Percentiles rank a stretch among this genome's conserved stretches.
Conservation (phyloP, 345 rosid species). For the Angophora floribunda region DNA sequence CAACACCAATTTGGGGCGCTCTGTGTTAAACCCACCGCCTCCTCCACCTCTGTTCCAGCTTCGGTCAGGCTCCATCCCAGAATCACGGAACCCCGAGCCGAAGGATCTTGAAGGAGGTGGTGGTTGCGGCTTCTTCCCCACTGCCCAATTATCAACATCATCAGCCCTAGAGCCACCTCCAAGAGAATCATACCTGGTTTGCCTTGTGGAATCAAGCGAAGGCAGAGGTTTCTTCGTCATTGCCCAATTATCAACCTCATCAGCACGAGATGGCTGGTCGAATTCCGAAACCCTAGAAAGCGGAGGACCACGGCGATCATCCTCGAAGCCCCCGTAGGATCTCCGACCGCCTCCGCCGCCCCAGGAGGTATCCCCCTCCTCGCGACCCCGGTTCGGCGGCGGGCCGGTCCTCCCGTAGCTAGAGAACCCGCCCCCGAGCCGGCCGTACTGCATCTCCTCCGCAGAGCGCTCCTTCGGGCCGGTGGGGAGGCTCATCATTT, state of each 20-base stretch:
- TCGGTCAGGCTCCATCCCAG: slow-evolving; percentile 54
- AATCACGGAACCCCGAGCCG: slow-evolving; percentile 54
- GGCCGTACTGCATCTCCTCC: slow-evolving; percentile 78
- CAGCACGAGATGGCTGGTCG: slow-evolving; percentile 84
- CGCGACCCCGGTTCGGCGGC: slow-evolving; percentile 29
- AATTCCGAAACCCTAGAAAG: slow-evolving; percentile 74
- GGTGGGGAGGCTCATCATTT: slow-evolving; percentile 79
- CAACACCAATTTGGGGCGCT: slow-evolving; percentile 61
- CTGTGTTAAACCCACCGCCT: slow-evolving; percentile 23
- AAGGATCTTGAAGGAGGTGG: slow-evolving; percentile 43
- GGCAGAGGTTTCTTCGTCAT: slow-evolving; percentile 48
- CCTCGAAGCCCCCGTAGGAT: slow-evolving; percentile 68
- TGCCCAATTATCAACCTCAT: slow-evolving; percentile 90
- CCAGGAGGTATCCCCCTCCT: slow-evolving; percentile 33
- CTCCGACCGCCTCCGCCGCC: slow-evolving; percentile 50
- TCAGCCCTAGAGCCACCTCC: slow-evolving; percentile 74
- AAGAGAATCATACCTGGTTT: slow-evolving; percentile 43
- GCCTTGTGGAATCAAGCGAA: slow-evolving; percentile 46
- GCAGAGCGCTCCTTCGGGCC: slow-evolving; percentile 90
- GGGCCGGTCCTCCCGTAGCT: slow-evolving; percentile 45
- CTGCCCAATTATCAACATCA: slow-evolving; percentile 70
- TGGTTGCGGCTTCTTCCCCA: slow-evolving; percentile 45
- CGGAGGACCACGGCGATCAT: slow-evolving; percentile 50
- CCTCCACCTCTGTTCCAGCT: slow-evolving; percentile 56
- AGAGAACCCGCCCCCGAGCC: slow-evolving; percentile 80